These are phyloP conservation scores for Chimonanthus praecox DNA, from an alignment of 164 flowering plant genomes.

Conservation along the genomic window DNA sequence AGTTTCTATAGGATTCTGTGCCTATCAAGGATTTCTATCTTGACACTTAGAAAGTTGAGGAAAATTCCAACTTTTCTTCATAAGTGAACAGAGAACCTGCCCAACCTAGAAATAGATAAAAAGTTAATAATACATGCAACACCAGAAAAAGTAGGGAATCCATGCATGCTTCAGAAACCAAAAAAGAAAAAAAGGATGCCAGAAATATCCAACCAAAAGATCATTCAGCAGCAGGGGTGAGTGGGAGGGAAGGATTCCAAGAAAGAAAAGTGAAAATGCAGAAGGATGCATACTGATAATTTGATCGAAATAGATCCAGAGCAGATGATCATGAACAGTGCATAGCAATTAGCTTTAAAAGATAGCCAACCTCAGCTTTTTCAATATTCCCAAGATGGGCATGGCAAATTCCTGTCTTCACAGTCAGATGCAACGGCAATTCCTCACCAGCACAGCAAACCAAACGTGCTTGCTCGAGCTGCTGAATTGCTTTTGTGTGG, in stretches of 20 bases:
- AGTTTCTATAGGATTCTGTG: no score
- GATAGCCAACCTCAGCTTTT: slow-evolving; percentile 58
- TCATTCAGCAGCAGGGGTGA: no score
- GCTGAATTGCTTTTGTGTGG: slow-evolving; percentile 51
- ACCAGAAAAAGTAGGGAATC: no score
- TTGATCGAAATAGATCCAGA: background rate
- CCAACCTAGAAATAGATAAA: no score
- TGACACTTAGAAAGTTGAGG: no score
- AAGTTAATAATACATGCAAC: no score
- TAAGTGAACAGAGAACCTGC: no score
- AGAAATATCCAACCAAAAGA: background rate
- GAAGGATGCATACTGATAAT: background rate
- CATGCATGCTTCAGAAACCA: background rate
- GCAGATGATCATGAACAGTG: background rate
- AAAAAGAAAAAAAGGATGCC: background rate
- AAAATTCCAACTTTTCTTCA: no score
- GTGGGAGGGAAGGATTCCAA: no score
- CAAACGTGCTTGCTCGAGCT: slow-evolving; percentile 47
- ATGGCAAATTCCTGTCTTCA: slow-evolving; percentile 74
- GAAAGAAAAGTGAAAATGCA: no score
- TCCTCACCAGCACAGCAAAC: slow-evolving; percentile 33
- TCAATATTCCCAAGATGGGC: slow-evolving; percentile 60
- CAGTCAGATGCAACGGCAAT: slow-evolving; percentile 39
- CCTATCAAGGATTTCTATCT: no score
- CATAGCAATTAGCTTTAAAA: background rate